Evolutionary conservation across 2,329 filamentous ascomycete species (phyloP), one percentile per base, ranked within the genome.

Genomic region (Botrytis paeoniae): DNA sequence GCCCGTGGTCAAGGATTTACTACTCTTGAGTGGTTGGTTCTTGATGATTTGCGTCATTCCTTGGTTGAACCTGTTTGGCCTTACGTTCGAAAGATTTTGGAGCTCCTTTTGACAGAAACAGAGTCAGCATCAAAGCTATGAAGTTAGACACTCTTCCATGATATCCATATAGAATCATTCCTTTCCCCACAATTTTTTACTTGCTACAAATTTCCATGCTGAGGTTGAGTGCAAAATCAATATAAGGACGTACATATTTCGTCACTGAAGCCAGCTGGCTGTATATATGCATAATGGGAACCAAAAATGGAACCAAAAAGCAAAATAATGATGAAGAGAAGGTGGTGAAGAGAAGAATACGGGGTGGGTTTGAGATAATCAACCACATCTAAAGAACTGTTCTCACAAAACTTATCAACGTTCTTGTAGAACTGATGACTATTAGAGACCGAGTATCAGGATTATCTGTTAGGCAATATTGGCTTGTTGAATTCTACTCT

Each of bases 1-100:
- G 68, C 63, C 10, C 65, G 60, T 37, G 73, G 73, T 22, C 66
- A 72, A 45, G 73, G 74, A 2, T 74, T 76, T 60, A 48, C 59
- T 18, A 61, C 51, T 18, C n/a, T 75, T 25, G 72, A 75, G 54
- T 74, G 63, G 62, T n/a, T 37, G 35, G 29, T 73, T 18, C 41
- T 76, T 14, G 70, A 71, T 45, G 64, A 61, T 3, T 54, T 72
- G 59, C 32, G 43, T 12, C 72, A 74, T 71, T 43, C 72, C n/a
- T 41, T 74, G 9, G 51, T 39, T 29, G 68, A 37, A 25, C 9
- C 22, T 37, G 45, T 76, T 14, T 75, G 74, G 74, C 70, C 70
- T 6, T 66, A 70, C 32, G 54, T 74, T 39, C 62, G 68, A 61
- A 37, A 69, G 14, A 72, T 75, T 37, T 54, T 75, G 61, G 69